Evolutionary conservation across 805 yeast genomes (phyloP).

Genomic region (Candida maltosa): DNA sequence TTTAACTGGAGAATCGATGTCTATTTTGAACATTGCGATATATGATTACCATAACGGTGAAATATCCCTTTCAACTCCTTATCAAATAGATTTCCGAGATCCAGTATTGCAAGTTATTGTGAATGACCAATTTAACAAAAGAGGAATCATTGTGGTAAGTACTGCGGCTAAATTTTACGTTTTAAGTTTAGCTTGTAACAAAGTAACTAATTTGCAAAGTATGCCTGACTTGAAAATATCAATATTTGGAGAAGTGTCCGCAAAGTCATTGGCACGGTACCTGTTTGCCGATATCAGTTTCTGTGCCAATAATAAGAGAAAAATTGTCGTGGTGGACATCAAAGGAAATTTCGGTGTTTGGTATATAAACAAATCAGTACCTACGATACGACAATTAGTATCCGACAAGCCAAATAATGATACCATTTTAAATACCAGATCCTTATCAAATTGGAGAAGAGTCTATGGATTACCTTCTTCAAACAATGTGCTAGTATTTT

Average conservation of each 20-base stretch:
- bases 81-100: slow-evolving; percentile 24
- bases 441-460: slow-evolving; percentile 54
- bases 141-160: slow-evolving; percentile 22
- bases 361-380: slow-evolving; percentile 11
- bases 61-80: slow-evolving; percentile 6
- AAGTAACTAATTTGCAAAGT: too few relatives aligned
- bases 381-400: neutral
- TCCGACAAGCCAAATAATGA: slow-evolving; percentile 16
- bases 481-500: slow-evolving; percentile 26
- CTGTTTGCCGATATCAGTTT: slow-evolving; percentile 45
- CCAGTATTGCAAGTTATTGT: slow-evolving; percentile 37
- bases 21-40: slow-evolving; percentile 19
- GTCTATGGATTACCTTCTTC: slow-evolving; percentile 41
- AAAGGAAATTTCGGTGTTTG: slow-evolving; percentile 52
- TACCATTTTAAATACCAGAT: slow-evolving; percentile 36
- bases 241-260: slow-evolving; percentile 16
- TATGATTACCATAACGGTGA: neutral
- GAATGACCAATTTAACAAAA: neutral
- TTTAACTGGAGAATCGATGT: slow-evolving; percentile 30
- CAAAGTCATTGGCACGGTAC: slow-evolving; percentile 21
- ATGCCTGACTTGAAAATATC: slow-evolving; percentile 6
- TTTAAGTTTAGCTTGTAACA: too few relatives aligned
- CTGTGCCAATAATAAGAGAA: slow-evolving; percentile 37
- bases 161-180: slow-evolving; percentile 32
- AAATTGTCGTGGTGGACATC: slow-evolving; percentile 45